Conservation (phyloP, 805 yeast genomes). For the Wickerhamomyces hampshirensis region DNA sequence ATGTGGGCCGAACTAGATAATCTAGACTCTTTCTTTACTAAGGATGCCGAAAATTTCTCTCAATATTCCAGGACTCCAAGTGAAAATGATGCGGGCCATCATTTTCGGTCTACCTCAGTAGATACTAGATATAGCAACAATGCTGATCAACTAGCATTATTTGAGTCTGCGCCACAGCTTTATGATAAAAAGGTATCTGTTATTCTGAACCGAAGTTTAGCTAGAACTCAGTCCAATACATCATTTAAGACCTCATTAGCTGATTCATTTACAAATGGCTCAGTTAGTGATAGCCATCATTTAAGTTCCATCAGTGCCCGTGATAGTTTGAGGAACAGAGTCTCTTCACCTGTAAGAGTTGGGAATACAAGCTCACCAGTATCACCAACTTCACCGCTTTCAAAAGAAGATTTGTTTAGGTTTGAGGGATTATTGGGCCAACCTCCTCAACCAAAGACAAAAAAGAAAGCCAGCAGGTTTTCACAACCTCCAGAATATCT, state of each 20-base stretch:
- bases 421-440: slow-evolving; percentile 34
- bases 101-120: slow-evolving; percentile 41
- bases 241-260: slow-evolving; percentile 76
- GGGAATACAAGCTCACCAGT: slow-evolving; percentile 11
- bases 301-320: slow-evolving; percentile 21
- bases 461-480: slow-evolving; percentile 16
- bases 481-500: slow-evolving; percentile 17
- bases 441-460: slow-evolving; percentile 7
- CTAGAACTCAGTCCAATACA: slow-evolving; percentile 67
- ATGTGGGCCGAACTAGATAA: slow-evolving; percentile 93
- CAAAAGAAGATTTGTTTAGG: slow-evolving; percentile 39
- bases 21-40: slow-evolving; percentile 82
- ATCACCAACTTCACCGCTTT: slow-evolving; percentile 25
- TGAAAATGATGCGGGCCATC: slow-evolving; percentile 25
- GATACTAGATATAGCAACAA: slow-evolving; percentile 55
- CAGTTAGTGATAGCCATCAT: slow-evolving; percentile 21
- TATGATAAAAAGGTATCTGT: slow-evolving; percentile 76
- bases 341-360: slow-evolving; percentile 8
- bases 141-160: slow-evolving; percentile 42
- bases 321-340: slow-evolving; percentile 8
- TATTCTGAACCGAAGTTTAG: slow-evolving; percentile 68
- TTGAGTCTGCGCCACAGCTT: slow-evolving; percentile 70
- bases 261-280: slow-evolving; percentile 48
- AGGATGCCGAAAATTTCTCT: slow-evolving; percentile 36
- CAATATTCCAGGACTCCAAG: slow-evolving; percentile 21